Evolutionary conservation across 495 filamentous ascomycete genomes (phyloP).

Genomic region (Staphylotrichum longicolle): DNA sequence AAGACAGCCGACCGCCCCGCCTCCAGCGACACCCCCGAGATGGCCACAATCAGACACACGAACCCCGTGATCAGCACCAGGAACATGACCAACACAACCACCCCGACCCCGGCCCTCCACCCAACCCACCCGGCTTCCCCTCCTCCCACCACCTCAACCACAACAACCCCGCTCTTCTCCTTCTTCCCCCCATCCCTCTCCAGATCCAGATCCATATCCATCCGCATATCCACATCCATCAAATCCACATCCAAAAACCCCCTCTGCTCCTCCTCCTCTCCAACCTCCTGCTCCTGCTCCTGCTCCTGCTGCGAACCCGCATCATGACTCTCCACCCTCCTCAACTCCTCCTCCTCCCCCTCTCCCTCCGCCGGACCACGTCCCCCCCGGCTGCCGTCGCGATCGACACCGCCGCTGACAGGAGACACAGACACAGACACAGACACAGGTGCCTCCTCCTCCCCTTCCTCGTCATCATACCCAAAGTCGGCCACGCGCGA

Average conservation of each 20-base stretch:
- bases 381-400: too few species aligned
- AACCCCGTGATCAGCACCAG: constrained; percentile 41
- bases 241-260: not conserved
- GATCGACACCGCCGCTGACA: too few species aligned
- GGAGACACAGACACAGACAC: too few species aligned
- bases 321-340: not conserved
- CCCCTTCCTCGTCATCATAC: constrained; percentile 12
- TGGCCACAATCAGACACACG: constrained; percentile 39
- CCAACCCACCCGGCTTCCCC: constrained; percentile 6
- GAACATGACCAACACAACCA: constrained; percentile 38
- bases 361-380: too few species aligned
- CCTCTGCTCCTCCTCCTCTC: too few species aligned
- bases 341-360: not conserved
- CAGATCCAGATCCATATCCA: constrained; percentile 27
- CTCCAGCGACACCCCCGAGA: constrained; percentile 32
- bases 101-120: constrained; percentile 43
- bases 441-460: too few species aligned
- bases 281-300: too few species aligned
- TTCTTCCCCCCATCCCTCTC: constrained; percentile 14
- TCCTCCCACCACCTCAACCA: not conserved
- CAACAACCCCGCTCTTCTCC: constrained; percentile 27
- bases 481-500: constrained; percentile 39
- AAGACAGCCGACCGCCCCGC: constrained; percentile 37
- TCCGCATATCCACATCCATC: not conserved
- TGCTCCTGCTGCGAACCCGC: too few species aligned